Conservation (phyloP, 2,329 filamentous ascomycete species). For the Phoma herbarum region DNA sequence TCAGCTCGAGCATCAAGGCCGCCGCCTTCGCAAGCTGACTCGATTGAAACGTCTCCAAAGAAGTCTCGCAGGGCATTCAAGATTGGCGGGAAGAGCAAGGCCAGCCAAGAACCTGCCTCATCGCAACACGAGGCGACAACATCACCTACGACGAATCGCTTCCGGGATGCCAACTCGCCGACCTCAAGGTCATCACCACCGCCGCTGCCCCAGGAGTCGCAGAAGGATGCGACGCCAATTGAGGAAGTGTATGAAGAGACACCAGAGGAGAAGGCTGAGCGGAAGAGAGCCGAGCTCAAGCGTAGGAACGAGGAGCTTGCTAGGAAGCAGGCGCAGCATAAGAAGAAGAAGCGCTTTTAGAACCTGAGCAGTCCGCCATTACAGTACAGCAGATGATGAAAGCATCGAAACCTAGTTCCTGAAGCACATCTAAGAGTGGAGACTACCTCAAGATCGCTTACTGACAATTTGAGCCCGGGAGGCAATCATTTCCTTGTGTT, state of each 20-base stretch:
- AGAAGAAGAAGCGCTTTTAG: constrained; percentile 49
- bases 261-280: constrained; percentile 62
- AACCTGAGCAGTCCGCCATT: neutral
- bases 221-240: constrained; percentile 21
- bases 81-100: constrained; percentile 46
- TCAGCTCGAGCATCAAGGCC: constrained; percentile 5
- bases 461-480: neutral
- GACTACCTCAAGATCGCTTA: neutral
- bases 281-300: constrained; percentile 66
- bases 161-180: constrained; percentile 19
- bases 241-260: constrained; percentile 46
- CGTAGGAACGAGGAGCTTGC: constrained; percentile 61
- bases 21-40: constrained; percentile 13
- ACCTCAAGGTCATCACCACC: constrained; percentile 25
- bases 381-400: neutral
- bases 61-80: constrained; percentile 36
- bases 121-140: constrained; percentile 9
- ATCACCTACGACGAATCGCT: constrained; percentile 15
- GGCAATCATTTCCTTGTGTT: neutral
- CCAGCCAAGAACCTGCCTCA: constrained; percentile 6
- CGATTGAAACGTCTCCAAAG: constrained; percentile 20
- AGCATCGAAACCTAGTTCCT: neutral
- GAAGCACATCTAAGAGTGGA: neutral
- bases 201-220: neutral
- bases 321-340: constrained; percentile 59